Base-by-base conservation (phyloP, 345 rosid species). In the Acer saccharum region DNA sequence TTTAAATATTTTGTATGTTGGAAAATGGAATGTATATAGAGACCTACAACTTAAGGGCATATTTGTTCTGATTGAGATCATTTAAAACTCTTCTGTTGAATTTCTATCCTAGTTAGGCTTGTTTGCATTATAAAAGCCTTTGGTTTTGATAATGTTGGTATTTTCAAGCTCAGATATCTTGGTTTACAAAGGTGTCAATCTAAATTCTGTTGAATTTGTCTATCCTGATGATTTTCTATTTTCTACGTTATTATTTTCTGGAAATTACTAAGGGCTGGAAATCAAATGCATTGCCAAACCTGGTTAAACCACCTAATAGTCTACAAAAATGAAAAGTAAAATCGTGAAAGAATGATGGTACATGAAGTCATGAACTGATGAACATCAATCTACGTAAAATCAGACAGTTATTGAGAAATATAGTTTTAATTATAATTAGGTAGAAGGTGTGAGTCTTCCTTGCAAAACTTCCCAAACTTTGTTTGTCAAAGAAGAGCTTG, bases 391-490 rank as follows among this genome's bases (percentile, higher is more conserved):
- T 23, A 46, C 16, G 4, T 2, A 46, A 17, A 46, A 11, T 41
- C 13, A 10, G 52, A 57, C 27, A 2, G 7, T n/a, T 20, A 57
- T 8, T 18, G 75, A 60, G 60, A 11, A 58, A 39, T 9, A 10
- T 6, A 43, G 10, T 27, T 72, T 39, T 58, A 55, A 21, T 29
- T 20, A 54, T 54, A 54, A 10, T 55, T 18, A 71, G 74, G 16
- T 55, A 63, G 54, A 62, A 72, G 50, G 50, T 35, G 41, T 61
- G 66, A 62, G 60, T 73, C 21, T 44, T 73, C 69, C 68, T 41
- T 61, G 43, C 54, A 9, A 62, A 63, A 73, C 68, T 62, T 16
- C 6, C 44, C 6, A 17, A 62, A 72, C 65, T n/a, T 32, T 20
- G 63, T 44, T 44, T 62, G 7, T 62, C 41, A 25, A 4, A 25